Evolutionary conservation across 495 filamentous ascomycete genomes (phyloP).

Genomic region (Penicillium psychrofluorescens): DNA sequence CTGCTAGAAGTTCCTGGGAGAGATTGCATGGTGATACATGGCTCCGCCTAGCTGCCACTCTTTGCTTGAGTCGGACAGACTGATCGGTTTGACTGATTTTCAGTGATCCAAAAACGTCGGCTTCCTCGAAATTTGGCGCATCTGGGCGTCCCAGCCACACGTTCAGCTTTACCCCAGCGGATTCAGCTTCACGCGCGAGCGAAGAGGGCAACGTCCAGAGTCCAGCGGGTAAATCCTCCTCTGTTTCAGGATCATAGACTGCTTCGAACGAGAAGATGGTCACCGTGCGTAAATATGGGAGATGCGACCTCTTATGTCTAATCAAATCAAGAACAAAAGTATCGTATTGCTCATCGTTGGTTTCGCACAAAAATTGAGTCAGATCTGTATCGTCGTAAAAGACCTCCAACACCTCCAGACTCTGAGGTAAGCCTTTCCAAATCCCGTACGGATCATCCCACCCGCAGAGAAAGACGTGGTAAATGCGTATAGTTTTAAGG

Average conservation of each 20-base stretch:
- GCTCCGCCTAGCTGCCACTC: background rate
- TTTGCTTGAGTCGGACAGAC: background rate
- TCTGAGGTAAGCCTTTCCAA: conserved; percentile 7
- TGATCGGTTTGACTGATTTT: background rate
- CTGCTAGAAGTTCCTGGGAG: background rate
- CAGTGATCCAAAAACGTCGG: background rate
- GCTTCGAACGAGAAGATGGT: background rate
- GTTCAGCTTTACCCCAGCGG: background rate
- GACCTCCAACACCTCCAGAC: conserved; percentile 9
- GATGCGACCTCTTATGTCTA: background rate
- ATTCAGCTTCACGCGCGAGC: background rate
- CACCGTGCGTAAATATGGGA: background rate
- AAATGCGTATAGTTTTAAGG: conserved; percentile 8
- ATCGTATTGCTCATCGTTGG: background rate
- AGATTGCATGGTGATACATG: background rate
- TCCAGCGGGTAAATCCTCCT: background rate
- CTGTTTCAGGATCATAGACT: background rate
- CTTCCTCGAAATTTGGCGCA: background rate
- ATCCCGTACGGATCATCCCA: background rate
- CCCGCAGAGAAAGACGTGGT: conserved; percentile 11
- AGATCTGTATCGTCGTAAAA: conserved; percentile 9
- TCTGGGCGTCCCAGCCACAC: background rate
- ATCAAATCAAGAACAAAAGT: background rate
- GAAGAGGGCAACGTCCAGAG: background rate
- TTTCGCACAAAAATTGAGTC: background rate